Evolutionary conservation across 768 basidiomycete species (phyloP), one percentile per base, ranked within the genome.

Genomic region (Clitopilus passeckerianus): DNA sequence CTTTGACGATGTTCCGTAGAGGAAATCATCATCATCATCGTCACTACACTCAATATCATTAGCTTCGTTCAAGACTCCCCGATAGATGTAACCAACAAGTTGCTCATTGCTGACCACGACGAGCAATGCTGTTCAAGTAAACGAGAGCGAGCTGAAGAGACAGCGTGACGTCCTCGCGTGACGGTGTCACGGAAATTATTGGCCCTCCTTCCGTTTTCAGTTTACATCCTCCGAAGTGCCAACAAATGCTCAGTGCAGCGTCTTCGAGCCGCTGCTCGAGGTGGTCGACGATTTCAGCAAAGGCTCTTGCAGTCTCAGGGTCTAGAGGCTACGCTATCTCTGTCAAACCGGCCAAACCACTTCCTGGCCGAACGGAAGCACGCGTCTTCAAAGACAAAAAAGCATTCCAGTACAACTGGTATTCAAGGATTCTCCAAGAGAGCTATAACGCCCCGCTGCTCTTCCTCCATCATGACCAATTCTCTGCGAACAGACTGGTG

Each of bases 21-120:
- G 74, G 69, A 88, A 90, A 23, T 89, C 88, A 71, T 91, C 89
- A 67, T 92, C 90, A 74, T 90, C 89, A 69, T 90, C 88, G 83
- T 84, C 86, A 50, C 46, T 50, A 50, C 46, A 50, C 20, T 20
- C 16, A 50, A 23, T 10, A 5, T 23, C 27, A 50, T 50, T 22
- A 50, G 46, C n/a, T 18, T 5, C 5, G 16, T 50, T 18, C 20
- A 16, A 50, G 2, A 20, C 16, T 20, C 18, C 5, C 20, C 10
- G 12, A 50, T n/a, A 50, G n/a, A 50, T 23, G 46, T 18, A 18
- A 50, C 46, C 10, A 50, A 50, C 46, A 16, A 50, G 46, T 50
- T 50, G 46, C 20, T 50, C 46, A 50, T 50, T 50, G 46, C 12
- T 5, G 46, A 50, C 46, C 46, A 50, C 46, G 20, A 22, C 22